These are phyloP conservation scores for Dryas alaskensis DNA, from an alignment of 306 rosid species.

Conservation along the genomic window DNA sequence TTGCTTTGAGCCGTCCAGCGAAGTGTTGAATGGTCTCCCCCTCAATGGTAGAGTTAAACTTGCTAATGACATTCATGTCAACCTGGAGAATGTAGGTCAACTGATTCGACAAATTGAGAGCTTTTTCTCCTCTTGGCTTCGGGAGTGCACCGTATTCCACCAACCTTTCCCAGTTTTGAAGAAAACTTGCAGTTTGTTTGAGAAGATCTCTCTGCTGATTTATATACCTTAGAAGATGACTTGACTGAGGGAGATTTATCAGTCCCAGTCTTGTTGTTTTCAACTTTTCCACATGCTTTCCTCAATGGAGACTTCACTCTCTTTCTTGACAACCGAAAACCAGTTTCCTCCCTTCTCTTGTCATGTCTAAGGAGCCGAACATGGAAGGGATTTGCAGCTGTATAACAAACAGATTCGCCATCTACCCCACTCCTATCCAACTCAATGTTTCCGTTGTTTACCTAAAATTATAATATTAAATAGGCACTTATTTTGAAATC, in stretches of 20 bases:
- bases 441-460: conserved; percentile 74
- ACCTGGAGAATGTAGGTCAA: conserved; percentile 49
- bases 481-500: background rate
- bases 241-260: conserved; percentile 32
- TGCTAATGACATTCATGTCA: conserved; percentile 21
- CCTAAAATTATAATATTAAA: conserved; percentile 43
- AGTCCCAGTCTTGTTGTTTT: conserved; percentile 25
- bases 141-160: conserved; percentile 56
- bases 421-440: conserved; percentile 47
- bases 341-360: conserved; percentile 30
- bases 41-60: conserved; percentile 1
- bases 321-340: conserved; percentile 47
- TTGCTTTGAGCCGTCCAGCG: conserved; percentile 31
- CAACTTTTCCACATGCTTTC: conserved; percentile 31
- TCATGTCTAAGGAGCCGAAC: conserved; percentile 53
- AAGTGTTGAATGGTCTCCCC: conserved; percentile 18
- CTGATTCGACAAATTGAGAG: conserved; percentile 50
- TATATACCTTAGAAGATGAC: conserved; percentile 33
- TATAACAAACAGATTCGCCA: conserved; percentile 53
- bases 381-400: conserved; percentile 60
- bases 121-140: conserved; percentile 69
- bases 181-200: conserved; percentile 51
- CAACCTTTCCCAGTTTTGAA: conserved; percentile 48
- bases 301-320: conserved; percentile 53
- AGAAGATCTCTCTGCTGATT: conserved; percentile 26